phyloP scores from a whole-genome alignment of 2,329 filamentous ascomycete genomes.

The Ascomycota sp. region DNA sequence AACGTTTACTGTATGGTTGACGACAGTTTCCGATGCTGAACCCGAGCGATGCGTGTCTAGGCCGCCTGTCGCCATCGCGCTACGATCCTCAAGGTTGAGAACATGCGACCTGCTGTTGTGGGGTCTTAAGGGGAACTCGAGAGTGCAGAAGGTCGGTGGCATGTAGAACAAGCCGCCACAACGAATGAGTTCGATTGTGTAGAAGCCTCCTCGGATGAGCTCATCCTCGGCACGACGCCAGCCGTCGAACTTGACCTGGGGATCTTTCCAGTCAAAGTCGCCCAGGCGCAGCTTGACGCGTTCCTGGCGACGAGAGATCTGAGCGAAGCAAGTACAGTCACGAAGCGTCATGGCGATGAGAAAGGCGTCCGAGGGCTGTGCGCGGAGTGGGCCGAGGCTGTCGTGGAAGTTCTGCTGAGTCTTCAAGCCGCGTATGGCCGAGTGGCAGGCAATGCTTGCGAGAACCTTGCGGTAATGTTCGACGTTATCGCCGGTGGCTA shows the following conservation, averaged over 20 bases:
- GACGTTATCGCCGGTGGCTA: slow-evolving; percentile 10
- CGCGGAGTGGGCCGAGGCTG: slow-evolving; percentile 19
- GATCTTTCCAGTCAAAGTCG: slow-evolving; percentile 60
- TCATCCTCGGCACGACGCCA: slow-evolving; percentile 45
- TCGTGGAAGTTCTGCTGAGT: slow-evolving; percentile 21
- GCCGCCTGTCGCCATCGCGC: background rate
- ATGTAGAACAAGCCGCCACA: slow-evolving; percentile 13
- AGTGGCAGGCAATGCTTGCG: slow-evolving; percentile 12
- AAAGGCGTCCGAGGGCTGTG: slow-evolving; percentile 23
- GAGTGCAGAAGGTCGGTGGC: slow-evolving; percentile 15
- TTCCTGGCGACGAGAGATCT: slow-evolving; percentile 20
- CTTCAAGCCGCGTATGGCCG: slow-evolving; percentile 14
- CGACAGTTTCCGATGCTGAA: slow-evolving; percentile 2
- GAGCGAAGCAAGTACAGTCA: slow-evolving; percentile 58
- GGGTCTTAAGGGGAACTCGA: slow-evolving; percentile 9
- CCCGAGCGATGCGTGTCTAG: background rate
- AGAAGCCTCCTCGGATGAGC: slow-evolving; percentile 50
- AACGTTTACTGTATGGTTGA: slow-evolving; percentile 6
- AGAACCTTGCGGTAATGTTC: slow-evolving; percentile 8
- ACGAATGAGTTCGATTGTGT: slow-evolving; percentile 24
- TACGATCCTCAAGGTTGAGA: slow-evolving; percentile 5
- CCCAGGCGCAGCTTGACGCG: slow-evolving; percentile 40
- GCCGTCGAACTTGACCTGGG: slow-evolving; percentile 41
- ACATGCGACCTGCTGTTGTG: slow-evolving; percentile 4
- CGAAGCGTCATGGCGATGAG: slow-evolving; percentile 60